phyloP scores from a whole-genome alignment of 1,139 yeast genomes.

The Suhomyces anneliseae region DNA sequence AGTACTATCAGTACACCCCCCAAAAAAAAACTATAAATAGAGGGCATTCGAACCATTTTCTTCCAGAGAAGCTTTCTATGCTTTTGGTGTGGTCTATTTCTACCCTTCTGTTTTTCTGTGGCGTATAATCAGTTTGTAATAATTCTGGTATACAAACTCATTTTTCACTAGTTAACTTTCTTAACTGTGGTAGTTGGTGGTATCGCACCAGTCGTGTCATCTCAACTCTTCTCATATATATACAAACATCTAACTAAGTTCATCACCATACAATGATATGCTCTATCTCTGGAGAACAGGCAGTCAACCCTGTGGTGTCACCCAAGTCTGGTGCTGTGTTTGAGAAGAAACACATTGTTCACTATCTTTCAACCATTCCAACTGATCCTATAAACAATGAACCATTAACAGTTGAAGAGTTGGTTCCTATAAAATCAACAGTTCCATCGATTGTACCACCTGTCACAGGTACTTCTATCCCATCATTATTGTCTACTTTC shows the following conservation, averaged over 20 bases:
- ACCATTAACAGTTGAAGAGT: constrained; percentile 57
- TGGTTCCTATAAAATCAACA: constrained; percentile 45
- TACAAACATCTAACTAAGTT: background rate
- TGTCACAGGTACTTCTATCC: constrained; percentile 66
- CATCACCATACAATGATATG: constrained; percentile 15
- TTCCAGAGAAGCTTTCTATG: too few species aligned
- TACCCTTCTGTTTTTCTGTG: background rate
- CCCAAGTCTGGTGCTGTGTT: constrained; percentile 71
- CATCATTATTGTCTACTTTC: constrained; percentile 68
- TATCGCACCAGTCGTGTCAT: background rate
- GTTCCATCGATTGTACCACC: constrained; percentile 34
- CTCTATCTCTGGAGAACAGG: constrained; percentile 64
- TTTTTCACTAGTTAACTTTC: too few species aligned
- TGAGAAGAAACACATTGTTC: constrained; percentile 60
- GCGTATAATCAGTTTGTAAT: background rate
- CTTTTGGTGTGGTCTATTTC: background rate
- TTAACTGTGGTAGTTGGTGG: too few species aligned
- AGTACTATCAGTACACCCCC: too few species aligned
- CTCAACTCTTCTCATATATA: background rate
- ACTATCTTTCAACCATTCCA: constrained; percentile 64
- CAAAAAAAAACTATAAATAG: too few species aligned
- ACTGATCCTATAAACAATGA: constrained; percentile 77
- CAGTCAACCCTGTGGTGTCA: constrained; percentile 72
- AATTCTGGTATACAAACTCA: too few species aligned
- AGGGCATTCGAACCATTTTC: too few species aligned